These are phyloP conservation scores for Blastomyces gilchristii DNA, from an alignment of 2,329 filamentous ascomycete genomes.

Conservation along the genomic window DNA sequence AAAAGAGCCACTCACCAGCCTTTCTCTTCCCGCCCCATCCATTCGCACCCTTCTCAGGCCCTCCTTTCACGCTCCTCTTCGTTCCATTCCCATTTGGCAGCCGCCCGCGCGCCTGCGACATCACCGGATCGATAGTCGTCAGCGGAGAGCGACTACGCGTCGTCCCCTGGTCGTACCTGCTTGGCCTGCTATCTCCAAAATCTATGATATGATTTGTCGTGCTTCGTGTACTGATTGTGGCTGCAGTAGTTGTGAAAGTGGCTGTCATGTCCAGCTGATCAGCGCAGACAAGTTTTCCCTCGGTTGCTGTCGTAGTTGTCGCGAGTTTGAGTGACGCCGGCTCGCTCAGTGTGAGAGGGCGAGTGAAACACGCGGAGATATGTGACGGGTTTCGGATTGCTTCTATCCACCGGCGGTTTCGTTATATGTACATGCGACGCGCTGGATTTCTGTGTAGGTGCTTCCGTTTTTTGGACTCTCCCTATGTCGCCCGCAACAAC, in stretches of 20 bases:
- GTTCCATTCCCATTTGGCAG: constrained; percentile 7
- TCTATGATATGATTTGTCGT: constrained; percentile 5
- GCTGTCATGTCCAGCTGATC: constrained; percentile 16
- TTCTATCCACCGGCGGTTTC: not conserved
- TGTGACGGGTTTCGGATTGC: not conserved
- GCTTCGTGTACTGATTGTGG: constrained; percentile 12
- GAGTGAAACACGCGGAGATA: not conserved
- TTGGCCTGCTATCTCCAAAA: not conserved
- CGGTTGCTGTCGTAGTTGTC: not conserved
- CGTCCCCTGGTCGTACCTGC: constrained; percentile 7
- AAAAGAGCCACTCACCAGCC: constrained; percentile 29
- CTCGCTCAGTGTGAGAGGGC: not conserved
- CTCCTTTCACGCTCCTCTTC: constrained; percentile 5
- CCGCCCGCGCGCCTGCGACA: constrained; percentile 13
- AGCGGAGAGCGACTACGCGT: constrained; percentile 9
- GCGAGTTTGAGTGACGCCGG: not conserved
- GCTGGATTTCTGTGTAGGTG: not conserved
- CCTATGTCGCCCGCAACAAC: not conserved
- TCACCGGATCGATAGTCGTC: constrained; percentile 7
- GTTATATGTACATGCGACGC: not conserved
- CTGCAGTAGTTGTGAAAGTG: constrained; percentile 8
- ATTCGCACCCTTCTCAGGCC: constrained; percentile 3
- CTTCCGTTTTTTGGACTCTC: not conserved
- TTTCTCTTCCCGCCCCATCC: constrained; percentile 32
- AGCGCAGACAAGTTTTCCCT: not conserved